Base-by-base conservation (phyloP, 192 early-diverging fungal genomes). In the Gamsiella multidivaricata region DNA sequence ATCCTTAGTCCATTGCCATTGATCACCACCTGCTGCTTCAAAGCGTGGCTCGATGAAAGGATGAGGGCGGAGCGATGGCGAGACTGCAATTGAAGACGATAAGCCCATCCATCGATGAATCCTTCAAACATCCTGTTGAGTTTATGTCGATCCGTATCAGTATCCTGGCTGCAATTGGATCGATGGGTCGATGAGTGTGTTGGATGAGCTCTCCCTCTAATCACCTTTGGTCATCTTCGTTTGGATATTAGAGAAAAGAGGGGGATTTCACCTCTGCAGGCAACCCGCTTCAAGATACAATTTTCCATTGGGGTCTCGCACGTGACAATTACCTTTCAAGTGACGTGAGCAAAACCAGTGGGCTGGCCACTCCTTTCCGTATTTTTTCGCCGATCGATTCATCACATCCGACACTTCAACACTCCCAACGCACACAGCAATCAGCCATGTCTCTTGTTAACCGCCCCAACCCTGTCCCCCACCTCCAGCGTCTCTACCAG, bases 401-500 rank as follows among this genome's bases (percentile, higher is more conserved):
- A 49, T 59, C 39, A 28, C 33, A 28, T 59, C 31, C 29, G 26
- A 29, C 54, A 15, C 33, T 9, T 31, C 42, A 42, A 22, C 46
- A 50, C 55, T 42, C 29, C 33, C 47, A 20, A 22, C 29, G 20
- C 47, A 32, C 37, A 15, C 45, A 64, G 18, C 17, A 29, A 37
- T 23, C 42, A 51, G 29, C 17, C 29, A 78, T 78, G 74, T 78
- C 74, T 26, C 57, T 78, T 46, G 45, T 78, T 61, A 78, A 78
- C 74, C 65, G 74, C 47, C 74, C 74, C 50, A 78, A 78, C 66
- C 74, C 65, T 20, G 74, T 78, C 39, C 74, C 74, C 25, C 60
- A 68, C 33, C 60, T 78, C 33, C 74, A 78, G 74, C 74, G 74
- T 36, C 59, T 78, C 31, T 78, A 78, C 63, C 74, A 78, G 74